Base-by-base conservation (phyloP, 1,284 basidiomycete species). In the Ganoderma resinaceum region DNA sequence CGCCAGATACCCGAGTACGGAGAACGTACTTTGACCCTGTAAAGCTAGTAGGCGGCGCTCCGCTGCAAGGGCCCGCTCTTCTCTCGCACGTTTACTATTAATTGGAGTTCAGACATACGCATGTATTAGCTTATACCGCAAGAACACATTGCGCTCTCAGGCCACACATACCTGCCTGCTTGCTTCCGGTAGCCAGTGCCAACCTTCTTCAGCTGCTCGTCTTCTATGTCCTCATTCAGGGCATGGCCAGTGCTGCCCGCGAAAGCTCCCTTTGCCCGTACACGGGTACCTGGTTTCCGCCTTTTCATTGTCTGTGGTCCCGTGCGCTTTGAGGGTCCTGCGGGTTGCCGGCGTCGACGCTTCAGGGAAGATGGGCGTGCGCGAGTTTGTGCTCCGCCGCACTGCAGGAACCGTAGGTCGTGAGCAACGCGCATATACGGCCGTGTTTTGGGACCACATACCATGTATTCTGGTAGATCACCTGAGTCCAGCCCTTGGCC, bases 381-480 rank as follows among this genome's bases (percentile, higher is more conserved):
- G 49, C 87, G 86, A 9, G 81, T 80, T 76, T 94, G 91, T 23
- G 93, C 92, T n/a, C 93, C 93, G 65, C 93, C 93, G 73, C 93
- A 95, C 91, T 94, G 62, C 52, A 37, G 46, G 62, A 37, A 65
- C 59, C 52, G 61, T 65, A n/a, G 62, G 58, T 31, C 18, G 16
- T 35, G 11, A 53, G 18, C 29, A 49, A 8, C 23, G 38, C 7
- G 23, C 23, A 60, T 31, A 14, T 23, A 60, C 20, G 33, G 37
- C 23, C 38, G 11, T 23, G n/a, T 23, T 42, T 26, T n/a, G 23
- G 14, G 37, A 29, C 58, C n/a, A 38, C 80, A 37, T 70, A 92
- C 92, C 83, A 94, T 86, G 76, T 89, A 93, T 80, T 94, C 91
- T 7, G 93, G 93, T 7, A 93, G 81, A 67, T 90, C 89, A 6